Base-by-base conservation (phyloP, 495 filamentous ascomycete species). In the Podospora appendiculata region DNA sequence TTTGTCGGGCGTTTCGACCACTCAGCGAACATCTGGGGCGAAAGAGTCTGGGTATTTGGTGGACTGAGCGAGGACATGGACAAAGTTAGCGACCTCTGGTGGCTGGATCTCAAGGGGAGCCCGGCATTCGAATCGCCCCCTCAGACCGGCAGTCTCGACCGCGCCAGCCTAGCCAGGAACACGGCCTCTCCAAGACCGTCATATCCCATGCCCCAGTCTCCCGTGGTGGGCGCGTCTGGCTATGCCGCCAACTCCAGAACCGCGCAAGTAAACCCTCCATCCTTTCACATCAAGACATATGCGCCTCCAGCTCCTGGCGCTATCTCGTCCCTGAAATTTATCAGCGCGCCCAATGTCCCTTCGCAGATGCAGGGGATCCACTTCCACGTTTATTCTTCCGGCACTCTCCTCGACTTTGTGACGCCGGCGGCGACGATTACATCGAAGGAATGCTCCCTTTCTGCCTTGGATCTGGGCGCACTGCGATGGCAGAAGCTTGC, bases 11-110 rank as follows among this genome's bases (percentile, higher is more conserved):
- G 93, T 11, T 98, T 94, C 61, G 93, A 98, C 57, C 94, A 98
- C 64, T 86, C 89, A 5, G 89, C 87, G 19, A 95, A 88, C 79
- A 81, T 95, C 41, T 95, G 90, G 75, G 70, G 84, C 48, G 90
- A 88, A 39, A 82, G 88, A 34, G 83, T 98, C 32, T 98, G 92
- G 92, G 90, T 96, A n/a, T 96, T 92, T 70, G 93, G 93, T 36
- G 93, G 93, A 18, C 72, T 97, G 47, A 88, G 87, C 45, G 88
- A 90, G 51, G 90, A 96, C 53, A 95, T 96, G 90, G 91, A 96
- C 66, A 89, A 92, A 59, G 87, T 86, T 47, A 90, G 88, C 40
- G 93, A 98, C 68, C 78, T 98, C 33, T 96, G 90, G 85, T 96
- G 92, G 88, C 74, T 98, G 40, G 93, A 98, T 69, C 78, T 97